These are phyloP conservation scores for Talaromyces sp. DNA, from an alignment of 2,329 filamentous ascomycete species.

Conservation along the genomic window DNA sequence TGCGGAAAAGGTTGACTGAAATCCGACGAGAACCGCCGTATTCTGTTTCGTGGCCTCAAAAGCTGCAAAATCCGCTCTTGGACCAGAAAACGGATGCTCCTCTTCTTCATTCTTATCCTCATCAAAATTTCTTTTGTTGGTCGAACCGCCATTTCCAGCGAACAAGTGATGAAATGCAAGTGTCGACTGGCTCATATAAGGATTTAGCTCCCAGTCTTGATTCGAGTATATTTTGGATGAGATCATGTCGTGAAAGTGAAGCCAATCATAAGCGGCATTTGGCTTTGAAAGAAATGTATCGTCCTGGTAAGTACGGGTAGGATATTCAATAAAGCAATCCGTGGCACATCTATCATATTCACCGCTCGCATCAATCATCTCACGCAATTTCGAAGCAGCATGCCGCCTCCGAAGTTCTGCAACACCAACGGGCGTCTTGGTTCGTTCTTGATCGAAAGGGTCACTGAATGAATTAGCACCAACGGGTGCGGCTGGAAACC, in stretches of 20 bases:
- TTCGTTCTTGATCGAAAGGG: constrained; percentile 27
- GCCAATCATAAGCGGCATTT: constrained; percentile 83
- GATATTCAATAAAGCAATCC: constrained; percentile 81
- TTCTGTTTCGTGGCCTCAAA: constrained; percentile 78
- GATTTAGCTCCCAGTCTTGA: constrained; percentile 88
- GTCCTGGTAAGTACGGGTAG: constrained; percentile 85
- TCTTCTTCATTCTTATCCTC: constrained; percentile 45
- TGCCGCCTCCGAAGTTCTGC: constrained; percentile 58
- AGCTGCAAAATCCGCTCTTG: constrained; percentile 76
- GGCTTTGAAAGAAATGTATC: constrained; percentile 89
- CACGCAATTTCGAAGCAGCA: constrained; percentile 56
- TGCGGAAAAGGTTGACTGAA: constrained; percentile 70
- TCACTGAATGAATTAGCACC: constrained; percentile 37
- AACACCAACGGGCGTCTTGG: constrained; percentile 49
- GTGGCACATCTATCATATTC: constrained; percentile 61
- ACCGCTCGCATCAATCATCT: constrained; percentile 61
- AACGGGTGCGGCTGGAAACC: constrained; percentile 50
- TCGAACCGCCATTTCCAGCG: constrained; percentile 59
- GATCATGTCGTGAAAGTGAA: constrained; percentile 85
- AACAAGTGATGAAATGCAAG: constrained; percentile 92
- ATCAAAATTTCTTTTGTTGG: constrained; percentile 38
- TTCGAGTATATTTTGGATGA: constrained; percentile 73
- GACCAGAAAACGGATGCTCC: constrained; percentile 72
- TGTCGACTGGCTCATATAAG: constrained; percentile 81
- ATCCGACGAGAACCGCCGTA: constrained; percentile 65